Base-by-base conservation (phyloP, 2,329 filamentous ascomycete species). In the Neofusicoccum sp. region DNA sequence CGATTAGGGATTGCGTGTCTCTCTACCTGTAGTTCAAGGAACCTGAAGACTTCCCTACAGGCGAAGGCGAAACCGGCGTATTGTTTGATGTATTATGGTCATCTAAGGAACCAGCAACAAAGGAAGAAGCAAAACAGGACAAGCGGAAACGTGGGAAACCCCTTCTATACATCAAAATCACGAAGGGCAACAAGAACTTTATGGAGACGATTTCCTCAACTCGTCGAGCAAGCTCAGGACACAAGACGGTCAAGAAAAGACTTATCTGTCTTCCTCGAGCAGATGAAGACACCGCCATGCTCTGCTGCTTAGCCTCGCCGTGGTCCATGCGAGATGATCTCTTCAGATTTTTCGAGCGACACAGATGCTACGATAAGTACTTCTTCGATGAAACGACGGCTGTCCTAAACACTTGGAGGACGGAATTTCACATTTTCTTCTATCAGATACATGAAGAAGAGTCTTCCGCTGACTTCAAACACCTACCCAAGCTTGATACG, bases 341-440 rank as follows among this genome's bases (percentile, higher is more conserved):
- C 1, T 64, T 50, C 1, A 41, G 61, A 0, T 73, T 73, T 50
- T 67, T 65, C 29, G 64, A 73, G 6, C 65, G 69, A 0, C 70
- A 74, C 48, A 56, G 50, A 0, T 62, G 56, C 7, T 60, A 64
- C 3, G 58, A 67, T 12, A 65, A 65, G 1, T 66, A 67, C 39
- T 66, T 72, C 41, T 68, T 69, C 47, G 73, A 75, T 28, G 67
- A 71, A 5, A 69, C 69, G 1, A 66, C 63, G 0, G 65, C 66
- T 16, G 47, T 66, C 0, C 8, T 66, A n/a, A 76, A 76, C 43
- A 63, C 34, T 0, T 76, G 73, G 73, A 67, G 67, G 31, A 75
- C 72, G 0, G 72, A 74, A 58, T 59, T 75, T 9, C 71, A 74
- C 56, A 64, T 73, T 7, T 69, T 67, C 11, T 74, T 70, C 36